Conservation (phyloP, 108 stramenopile species). For the Conticribra guillardii region DNA sequence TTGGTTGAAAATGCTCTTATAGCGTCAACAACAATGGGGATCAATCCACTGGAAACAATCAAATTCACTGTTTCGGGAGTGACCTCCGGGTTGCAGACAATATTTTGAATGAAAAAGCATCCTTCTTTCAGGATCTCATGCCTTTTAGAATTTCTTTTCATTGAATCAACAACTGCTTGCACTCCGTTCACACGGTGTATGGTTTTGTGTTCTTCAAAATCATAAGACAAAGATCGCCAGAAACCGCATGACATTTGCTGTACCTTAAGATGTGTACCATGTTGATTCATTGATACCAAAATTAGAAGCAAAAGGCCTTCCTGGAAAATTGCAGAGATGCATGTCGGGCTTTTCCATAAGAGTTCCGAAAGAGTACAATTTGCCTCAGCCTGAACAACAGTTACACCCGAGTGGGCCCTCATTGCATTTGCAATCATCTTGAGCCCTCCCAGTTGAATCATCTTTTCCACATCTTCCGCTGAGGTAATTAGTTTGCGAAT, state of each 20-base stretch:
- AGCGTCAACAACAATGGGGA: slow-evolving; percentile 30
- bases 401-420: slow-evolving; percentile 12
- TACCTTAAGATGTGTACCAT: slow-evolving; percentile 16
- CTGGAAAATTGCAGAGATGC: slow-evolving; percentile 11
- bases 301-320: slow-evolving; percentile 26
- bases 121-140: slow-evolving; percentile 30
- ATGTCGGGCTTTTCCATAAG: slow-evolving; percentile 23
- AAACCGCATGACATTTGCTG: slow-evolving; percentile 36
- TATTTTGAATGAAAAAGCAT: slow-evolving; percentile 37
- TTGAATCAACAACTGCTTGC: slow-evolving; percentile 27
- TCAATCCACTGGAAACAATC: slow-evolving; percentile 1
- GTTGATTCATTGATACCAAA: slow-evolving; percentile 30
- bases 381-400: slow-evolving; percentile 19
- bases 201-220: slow-evolving; percentile 30
- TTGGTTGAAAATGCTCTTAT: not conserved
- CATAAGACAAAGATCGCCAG: slow-evolving; percentile 44
- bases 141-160: slow-evolving; percentile 32
- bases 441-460: slow-evolving; percentile 19
- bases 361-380: slow-evolving; percentile 7
- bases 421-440: slow-evolving; percentile 21
- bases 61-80: not conserved
- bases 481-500: slow-evolving; percentile 12
- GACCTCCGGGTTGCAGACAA: slow-evolving; percentile 29
- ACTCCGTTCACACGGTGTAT: slow-evolving; percentile 34
- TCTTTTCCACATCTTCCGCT: slow-evolving; percentile 26